These are phyloP conservation scores for Phylloporus sp. DNA, from an alignment of 768 basidiomycete species.

Conservation along the genomic window DNA sequence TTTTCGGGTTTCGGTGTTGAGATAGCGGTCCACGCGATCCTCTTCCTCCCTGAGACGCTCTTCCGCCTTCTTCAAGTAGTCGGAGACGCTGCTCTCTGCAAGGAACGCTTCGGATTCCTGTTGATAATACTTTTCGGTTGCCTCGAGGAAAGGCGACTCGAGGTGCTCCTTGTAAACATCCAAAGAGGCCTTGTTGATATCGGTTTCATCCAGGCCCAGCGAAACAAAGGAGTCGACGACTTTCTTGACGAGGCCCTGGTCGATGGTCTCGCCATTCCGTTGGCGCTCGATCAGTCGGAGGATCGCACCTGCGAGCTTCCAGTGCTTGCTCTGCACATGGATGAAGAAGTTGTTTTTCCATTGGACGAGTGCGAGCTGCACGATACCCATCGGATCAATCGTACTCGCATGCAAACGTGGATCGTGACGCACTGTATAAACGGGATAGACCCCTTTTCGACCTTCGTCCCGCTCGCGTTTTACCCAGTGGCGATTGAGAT, in stretches of 20 bases:
- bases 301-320: slow-evolving; percentile 82
- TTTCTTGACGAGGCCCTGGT: slow-evolving; percentile 88
- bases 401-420: background rate
- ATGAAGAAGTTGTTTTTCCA: slow-evolving; percentile 93
- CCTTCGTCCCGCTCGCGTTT: slow-evolving; percentile 98
- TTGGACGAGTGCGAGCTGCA: slow-evolving; percentile 86
- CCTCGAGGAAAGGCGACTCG: slow-evolving; percentile 80
- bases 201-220: slow-evolving; percentile 86
- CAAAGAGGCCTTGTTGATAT: slow-evolving; percentile 88
- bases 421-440: slow-evolving; percentile 75
- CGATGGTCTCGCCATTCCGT: slow-evolving; percentile 90
- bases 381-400: background rate
- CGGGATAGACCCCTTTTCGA: slow-evolving; percentile 87
- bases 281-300: slow-evolving; percentile 89
- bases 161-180: slow-evolving; percentile 92
- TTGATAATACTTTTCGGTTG: slow-evolving; percentile 89
- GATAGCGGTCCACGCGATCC: slow-evolving; percentile 89
- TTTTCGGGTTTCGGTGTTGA: slow-evolving; percentile 86
- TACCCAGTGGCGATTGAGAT: slow-evolving; percentile 99
- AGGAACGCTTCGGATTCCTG: slow-evolving; percentile 90
- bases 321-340: slow-evolving; percentile 75
- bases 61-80: slow-evolving; percentile 94
- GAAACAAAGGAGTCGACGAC: slow-evolving; percentile 95
- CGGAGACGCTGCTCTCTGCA: slow-evolving; percentile 81
- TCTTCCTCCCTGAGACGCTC: slow-evolving; percentile 91